Conservation (phyloP, 345 rosid genomes). For the Triadica sebifera region DNA sequence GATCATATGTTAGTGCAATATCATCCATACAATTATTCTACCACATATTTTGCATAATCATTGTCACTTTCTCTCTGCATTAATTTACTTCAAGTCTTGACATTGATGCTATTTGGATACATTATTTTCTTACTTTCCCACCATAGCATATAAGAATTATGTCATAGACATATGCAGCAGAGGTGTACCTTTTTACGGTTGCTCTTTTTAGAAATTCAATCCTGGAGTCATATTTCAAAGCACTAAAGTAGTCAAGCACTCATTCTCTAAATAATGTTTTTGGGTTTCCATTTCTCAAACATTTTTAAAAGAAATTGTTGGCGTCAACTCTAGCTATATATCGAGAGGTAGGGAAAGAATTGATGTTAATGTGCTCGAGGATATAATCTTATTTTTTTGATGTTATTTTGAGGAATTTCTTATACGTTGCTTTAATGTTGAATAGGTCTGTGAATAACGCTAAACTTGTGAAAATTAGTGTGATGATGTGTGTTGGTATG, state of each 20-base stretch:
- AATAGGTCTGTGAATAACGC: constrained; percentile 9
- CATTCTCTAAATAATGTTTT: constrained; percentile 1
- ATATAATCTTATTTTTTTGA: not conserved
- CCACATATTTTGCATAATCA: not conserved
- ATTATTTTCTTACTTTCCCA: not conserved
- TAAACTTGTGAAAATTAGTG: constrained; percentile 1
- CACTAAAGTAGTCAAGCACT: not conserved
- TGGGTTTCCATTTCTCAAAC: constrained; percentile 6
- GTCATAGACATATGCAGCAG: constrained; percentile 1
- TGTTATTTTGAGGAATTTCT: not conserved
- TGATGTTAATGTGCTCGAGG: not conserved
- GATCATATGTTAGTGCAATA: not conserved
- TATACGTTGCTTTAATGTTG: constrained; percentile 3
- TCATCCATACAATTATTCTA: not conserved
- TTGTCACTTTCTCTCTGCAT: not conserved
- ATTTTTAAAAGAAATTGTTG: not conserved
- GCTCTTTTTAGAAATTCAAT: not conserved
- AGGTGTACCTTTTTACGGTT: not conserved
- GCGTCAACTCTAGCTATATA: not conserved
- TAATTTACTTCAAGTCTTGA: not conserved
- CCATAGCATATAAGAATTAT: not conserved
- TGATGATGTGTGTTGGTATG: not conserved
- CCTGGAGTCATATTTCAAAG: not conserved
- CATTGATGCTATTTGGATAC: not conserved
- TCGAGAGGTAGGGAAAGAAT: not conserved